Evolutionary conservation across 2,329 filamentous ascomycete genomes (phyloP).

Genomic region (Paraconiothyrium sp.): DNA sequence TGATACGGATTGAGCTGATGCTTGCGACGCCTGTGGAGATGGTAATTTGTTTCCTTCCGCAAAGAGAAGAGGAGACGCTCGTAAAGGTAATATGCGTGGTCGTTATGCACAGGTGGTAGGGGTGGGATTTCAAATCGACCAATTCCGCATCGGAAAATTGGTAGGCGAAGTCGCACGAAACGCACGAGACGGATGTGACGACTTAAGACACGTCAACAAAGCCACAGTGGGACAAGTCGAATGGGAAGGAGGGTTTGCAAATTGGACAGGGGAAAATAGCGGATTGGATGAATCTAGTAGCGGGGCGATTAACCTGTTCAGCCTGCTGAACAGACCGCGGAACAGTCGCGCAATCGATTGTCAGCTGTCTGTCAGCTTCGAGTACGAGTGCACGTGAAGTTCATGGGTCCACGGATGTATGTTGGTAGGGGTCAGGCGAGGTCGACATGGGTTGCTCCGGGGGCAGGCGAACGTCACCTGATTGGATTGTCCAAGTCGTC

Average conservation of each 20-base stretch:
- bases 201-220: background rate
- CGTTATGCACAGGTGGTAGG: background rate
- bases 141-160: background rate
- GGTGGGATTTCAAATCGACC: background rate
- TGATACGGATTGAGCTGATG: background rate
- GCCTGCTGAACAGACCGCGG: background rate
- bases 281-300: background rate
- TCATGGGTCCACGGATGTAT: background rate
- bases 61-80: background rate
- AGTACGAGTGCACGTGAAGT: background rate
- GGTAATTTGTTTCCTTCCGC: background rate
- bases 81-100: background rate
- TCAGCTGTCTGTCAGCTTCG: background rate
- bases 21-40: background rate
- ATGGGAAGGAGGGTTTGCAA: background rate
- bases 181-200: constrained; percentile 1
- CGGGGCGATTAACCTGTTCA: background rate
- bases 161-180: constrained; percentile 3
- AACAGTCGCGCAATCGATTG: background rate
- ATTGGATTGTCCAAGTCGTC: background rate
- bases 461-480: background rate
- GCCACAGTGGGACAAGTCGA: background rate
- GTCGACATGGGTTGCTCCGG: background rate
- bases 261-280: too few species aligned
- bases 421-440: background rate